Evolutionary conservation across 257 asterid species (phyloP).

Genomic region (Hygrophila difformis): DNA sequence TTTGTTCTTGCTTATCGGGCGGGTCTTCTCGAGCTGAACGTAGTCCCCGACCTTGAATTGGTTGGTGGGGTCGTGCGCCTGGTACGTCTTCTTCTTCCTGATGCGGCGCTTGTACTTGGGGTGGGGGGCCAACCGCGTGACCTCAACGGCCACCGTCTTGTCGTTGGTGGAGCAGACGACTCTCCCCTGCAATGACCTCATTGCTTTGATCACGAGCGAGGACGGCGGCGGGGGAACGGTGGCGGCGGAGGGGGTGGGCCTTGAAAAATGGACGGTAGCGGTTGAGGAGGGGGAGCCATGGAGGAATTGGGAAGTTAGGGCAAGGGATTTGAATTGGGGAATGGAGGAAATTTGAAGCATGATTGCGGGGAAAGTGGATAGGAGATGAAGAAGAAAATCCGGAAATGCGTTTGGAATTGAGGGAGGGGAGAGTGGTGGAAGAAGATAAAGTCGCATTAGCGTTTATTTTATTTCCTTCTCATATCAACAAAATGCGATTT

Average conservation of each 20-base stretch:
- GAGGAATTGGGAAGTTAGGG: slow-evolving; percentile 56
- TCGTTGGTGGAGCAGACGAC: slow-evolving; percentile 77
- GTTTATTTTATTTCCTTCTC: no score
- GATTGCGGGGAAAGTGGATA: no score
- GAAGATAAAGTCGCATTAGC: no score
- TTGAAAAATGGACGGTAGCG: slow-evolving; percentile 32
- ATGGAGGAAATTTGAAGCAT: slow-evolving; percentile 45
- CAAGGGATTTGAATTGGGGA: slow-evolving; percentile 48
- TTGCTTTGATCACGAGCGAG: slow-evolving; percentile 55
- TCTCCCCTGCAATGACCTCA: slow-evolving; percentile 58
- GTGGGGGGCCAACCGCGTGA: slow-evolving; percentile 76
- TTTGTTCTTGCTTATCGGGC: slow-evolving; percentile 84
- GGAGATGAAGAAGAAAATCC: no score
- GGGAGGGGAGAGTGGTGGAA: no score
- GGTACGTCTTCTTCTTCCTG: slow-evolving; percentile 88
- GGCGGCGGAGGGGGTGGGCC: slow-evolving; percentile 22
- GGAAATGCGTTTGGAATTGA: no score
- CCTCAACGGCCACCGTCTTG: slow-evolving; percentile 90
- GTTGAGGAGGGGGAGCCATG: slow-evolving; percentile 60
- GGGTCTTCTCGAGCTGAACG: slow-evolving; percentile 71
- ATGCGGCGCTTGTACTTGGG: slow-evolving; percentile 96
- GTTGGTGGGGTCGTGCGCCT: slow-evolving; percentile 82
- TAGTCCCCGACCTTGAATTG: slow-evolving; percentile 77
- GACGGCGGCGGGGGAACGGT: slow-evolving; percentile 24
- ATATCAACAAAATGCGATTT: no score